Evolutionary conservation across 2,329 filamentous ascomycete genomes (phyloP).

Genomic region (Fusarium sp.): DNA sequence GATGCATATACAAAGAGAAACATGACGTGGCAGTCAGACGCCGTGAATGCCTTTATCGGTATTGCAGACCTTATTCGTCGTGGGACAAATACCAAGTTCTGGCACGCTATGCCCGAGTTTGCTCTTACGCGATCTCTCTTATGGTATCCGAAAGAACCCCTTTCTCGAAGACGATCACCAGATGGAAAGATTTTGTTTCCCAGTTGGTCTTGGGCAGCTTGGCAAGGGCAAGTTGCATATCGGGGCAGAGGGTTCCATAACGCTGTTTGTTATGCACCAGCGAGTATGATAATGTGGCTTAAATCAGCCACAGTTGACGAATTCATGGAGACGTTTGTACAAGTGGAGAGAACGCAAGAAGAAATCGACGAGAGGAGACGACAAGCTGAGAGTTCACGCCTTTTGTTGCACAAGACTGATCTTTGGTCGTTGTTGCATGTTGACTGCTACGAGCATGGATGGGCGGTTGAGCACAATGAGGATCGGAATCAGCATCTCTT

Average conservation of each 20-base stretch:
- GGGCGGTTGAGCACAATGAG: not conserved
- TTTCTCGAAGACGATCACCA: not conserved
- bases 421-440: not conserved
- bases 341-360: not conserved
- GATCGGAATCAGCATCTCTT: constrained; percentile 9
- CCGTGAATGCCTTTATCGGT: constrained; percentile 21
- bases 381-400: not conserved
- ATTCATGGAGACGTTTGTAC: not conserved
- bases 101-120: constrained; percentile 21
- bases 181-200: constrained; percentile 6
- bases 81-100: constrained; percentile 22
- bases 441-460: constrained; percentile 6
- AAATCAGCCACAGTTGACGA: not conserved
- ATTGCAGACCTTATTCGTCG: constrained; percentile 13
- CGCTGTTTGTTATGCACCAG: not conserved
- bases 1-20: constrained; percentile 14
- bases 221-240: constrained; percentile 14
- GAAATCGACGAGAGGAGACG: not conserved
- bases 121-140: not conserved
- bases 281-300: not conserved
- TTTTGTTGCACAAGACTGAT: not conserved
- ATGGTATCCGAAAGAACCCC: constrained; percentile 6
- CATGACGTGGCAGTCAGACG: constrained; percentile 22
- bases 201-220: constrained; percentile 22
- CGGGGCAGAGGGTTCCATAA: constrained; percentile 16